Conservation (phyloP, 192 early-diverging fungal species). For the Diversispora epigaea region DNA sequence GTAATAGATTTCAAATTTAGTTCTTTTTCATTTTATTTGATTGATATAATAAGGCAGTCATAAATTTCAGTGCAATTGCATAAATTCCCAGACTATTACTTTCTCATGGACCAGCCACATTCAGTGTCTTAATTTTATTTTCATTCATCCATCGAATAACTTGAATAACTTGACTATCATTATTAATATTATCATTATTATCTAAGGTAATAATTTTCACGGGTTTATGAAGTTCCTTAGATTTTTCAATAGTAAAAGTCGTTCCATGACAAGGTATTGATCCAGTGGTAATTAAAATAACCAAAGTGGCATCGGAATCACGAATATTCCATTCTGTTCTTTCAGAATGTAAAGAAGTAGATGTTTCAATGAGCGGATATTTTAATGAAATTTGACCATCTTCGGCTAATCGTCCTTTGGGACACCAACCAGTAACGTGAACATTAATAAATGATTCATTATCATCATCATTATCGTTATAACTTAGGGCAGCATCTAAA, state of each 20-base stretch:
- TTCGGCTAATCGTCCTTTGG: constrained; percentile 11
- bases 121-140: background rate
- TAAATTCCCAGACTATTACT: constrained; percentile 16
- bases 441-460: background rate
- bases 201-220: background rate
- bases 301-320: background rate
- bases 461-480: background rate
- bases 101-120: constrained; percentile 18
- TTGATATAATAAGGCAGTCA: background rate
- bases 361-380: constrained; percentile 23
- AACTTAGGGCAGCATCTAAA: background rate
- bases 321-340: constrained; percentile 13
- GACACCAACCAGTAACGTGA: constrained; percentile 19
- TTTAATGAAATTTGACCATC: background rate
- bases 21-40: too few relatives aligned
- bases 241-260: background rate
- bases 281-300: background rate
- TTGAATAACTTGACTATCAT: background rate
- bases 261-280: background rate
- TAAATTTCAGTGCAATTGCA: background rate
- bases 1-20: too few relatives aligned
- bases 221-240: background rate
- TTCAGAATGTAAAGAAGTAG: background rate
- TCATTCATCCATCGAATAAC: constrained; percentile 2
- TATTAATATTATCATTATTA: background rate